Evolutionary conservation across 805 yeast genomes (phyloP), one percentile per base, ranked within the genome.

Genomic region (Tetrapisispora arboricola): DNA sequence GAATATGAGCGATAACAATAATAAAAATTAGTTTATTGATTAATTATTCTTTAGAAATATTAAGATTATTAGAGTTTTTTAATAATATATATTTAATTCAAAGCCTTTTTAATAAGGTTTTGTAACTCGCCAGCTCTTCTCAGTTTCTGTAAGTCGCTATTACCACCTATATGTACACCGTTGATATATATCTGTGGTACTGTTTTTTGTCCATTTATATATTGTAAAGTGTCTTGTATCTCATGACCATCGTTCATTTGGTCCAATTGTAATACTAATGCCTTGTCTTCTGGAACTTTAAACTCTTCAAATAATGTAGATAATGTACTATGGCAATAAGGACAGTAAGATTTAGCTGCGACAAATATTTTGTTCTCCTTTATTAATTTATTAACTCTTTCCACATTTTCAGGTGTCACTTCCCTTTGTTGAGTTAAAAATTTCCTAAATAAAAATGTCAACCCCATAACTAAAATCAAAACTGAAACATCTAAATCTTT

Each of bases 131-230:
- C 92, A 35, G 63, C 53, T 19, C 77, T 70, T 50, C 75, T 70
- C 60, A 88, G 72, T 40, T 73, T 70, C 66, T 87, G 94, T 49
- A 90, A 68, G 52, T 85, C 95, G 30, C 88, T 80, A 73, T 87
- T 85, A 47, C 98, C 98, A 45, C 98, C 98, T 56, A 90, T 77
- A 70, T 87, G 96, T 66, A 88, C 73, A 46, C 95, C 96, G 36
- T 72, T 78, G 61, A 90, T 86, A 68, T 82, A 90, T 52, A 90
- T 74, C 61, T 83, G 87, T 47, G 98, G 98, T 47, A 90, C 97
- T 30, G 96, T 86, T 51, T 78, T 74, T 71, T 90, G 97, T 45
- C 94, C 92, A 30, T 94, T 84, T 45, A 86, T 63, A 58, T 81
- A 76, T 40, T 60, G 62, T 45, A 90, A 71, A 49, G 94, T 94